Evolutionary conservation across 257 asterid genomes (phyloP).

Genomic region (Forsythia viridissima): DNA sequence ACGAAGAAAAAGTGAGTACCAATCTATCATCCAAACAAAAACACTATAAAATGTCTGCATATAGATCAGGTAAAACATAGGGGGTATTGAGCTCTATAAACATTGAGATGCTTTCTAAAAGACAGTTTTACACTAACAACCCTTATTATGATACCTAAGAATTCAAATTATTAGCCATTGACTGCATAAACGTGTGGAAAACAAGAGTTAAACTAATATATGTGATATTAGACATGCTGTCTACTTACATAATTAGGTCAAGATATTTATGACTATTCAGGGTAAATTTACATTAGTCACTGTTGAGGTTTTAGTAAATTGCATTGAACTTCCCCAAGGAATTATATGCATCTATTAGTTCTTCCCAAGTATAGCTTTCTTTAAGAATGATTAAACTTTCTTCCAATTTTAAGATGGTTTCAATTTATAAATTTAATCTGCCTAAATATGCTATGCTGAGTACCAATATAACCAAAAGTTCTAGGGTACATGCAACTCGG

Average conservation of each 20-base stretch:
- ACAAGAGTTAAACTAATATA: not conserved
- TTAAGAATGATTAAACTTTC: not conserved
- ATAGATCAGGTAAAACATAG: not conserved
- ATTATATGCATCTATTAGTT: not conserved
- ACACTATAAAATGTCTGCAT: slow-evolving; percentile 4
- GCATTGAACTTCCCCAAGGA: not conserved
- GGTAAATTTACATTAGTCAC: not conserved
- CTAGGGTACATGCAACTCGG: not conserved
- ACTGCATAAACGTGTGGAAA: not conserved
- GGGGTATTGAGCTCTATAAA: not conserved
- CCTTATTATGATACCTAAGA: not conserved
- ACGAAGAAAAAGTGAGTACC: slow-evolving; percentile 11
- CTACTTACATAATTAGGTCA: not conserved
- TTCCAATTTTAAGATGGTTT: not conserved
- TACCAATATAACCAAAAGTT: not conserved
- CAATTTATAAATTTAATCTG: not conserved
- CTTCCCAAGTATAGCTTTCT: not conserved
- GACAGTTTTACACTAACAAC: not conserved
- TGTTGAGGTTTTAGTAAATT: not conserved
- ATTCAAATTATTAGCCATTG: not conserved
- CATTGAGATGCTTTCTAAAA: not conserved
- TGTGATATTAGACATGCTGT: not conserved
- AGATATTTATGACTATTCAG: not conserved
- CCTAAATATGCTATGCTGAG: not conserved
- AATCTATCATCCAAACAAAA: slow-evolving; percentile 15